Conservation (phyloP, 1,139 yeast genomes). For the Protomyces arabidopsidicola region DNA sequence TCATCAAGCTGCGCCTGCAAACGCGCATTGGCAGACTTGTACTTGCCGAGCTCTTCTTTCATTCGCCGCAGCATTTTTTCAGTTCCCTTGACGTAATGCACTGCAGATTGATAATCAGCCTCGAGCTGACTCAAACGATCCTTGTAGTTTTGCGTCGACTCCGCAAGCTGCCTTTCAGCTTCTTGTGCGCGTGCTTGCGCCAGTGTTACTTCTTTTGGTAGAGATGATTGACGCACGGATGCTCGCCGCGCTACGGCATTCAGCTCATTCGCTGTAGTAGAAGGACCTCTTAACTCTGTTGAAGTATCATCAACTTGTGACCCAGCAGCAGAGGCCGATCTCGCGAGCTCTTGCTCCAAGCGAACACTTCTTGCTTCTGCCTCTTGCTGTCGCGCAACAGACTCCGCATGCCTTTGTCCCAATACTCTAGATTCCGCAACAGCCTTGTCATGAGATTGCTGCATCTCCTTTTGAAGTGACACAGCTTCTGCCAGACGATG, state of each 20-base stretch:
- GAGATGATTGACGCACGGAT: background rate
- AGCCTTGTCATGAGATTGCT: constrained; percentile 18
- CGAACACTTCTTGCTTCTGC: background rate
- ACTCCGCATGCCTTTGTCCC: constrained; percentile 1
- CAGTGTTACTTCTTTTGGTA: constrained; percentile 6
- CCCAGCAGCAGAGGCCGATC: background rate
- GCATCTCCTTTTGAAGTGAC: constrained; percentile 18
- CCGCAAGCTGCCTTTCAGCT: constrained; percentile 28
- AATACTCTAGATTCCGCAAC: constrained; percentile 11
- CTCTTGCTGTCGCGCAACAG: constrained; percentile 3
- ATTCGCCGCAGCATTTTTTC: constrained; percentile 32
- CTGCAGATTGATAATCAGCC: constrained; percentile 31
- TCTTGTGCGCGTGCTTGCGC: constrained; percentile 27
- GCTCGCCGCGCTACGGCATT: background rate
- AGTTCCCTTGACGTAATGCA: constrained; percentile 32
- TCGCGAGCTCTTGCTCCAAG: background rate
- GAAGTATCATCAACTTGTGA: background rate
- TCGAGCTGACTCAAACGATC: constrained; percentile 31
- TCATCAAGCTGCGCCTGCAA: constrained; percentile 27
- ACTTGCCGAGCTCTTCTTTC: constrained; percentile 32
- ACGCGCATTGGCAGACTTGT: constrained; percentile 27
- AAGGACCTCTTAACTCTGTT: background rate
- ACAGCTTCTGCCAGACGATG: constrained; percentile 10
- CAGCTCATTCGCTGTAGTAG: background rate
- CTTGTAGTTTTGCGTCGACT: constrained; percentile 26